Evolutionary conservation across 1,284 basidiomycete genomes (phyloP).

Genomic region (Tilletia setariae): DNA sequence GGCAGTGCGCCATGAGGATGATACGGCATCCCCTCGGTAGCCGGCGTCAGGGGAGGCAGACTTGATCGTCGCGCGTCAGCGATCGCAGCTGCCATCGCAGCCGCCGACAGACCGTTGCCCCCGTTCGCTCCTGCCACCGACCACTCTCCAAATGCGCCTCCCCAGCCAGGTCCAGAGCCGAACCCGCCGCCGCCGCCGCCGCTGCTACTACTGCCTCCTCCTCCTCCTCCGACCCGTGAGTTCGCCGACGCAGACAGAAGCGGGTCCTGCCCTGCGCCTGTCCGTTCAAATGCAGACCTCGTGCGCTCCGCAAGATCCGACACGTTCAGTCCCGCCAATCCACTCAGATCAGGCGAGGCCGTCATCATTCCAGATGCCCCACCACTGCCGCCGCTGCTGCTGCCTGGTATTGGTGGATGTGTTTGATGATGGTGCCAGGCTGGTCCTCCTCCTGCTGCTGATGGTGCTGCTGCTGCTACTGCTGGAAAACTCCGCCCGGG

Average conservation of each 20-base stretch:
- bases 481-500: no score
- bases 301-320: not conserved
- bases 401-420: not conserved
- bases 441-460: not conserved
- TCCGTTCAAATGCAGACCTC: conserved; percentile 1
- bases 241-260: conserved; percentile 12
- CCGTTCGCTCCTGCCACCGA: not conserved
- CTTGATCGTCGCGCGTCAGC: conserved; percentile 10
- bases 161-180: not conserved
- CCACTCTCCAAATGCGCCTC: no score
- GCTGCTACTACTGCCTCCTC: no score
- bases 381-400: no score
- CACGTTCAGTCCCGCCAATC: not conserved
- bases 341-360: not conserved
- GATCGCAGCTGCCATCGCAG: conserved; percentile 3
- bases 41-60: conserved; percentile 4
- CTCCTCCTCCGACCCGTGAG: no score
- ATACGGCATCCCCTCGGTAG: not conserved
- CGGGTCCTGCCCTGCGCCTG: not conserved
- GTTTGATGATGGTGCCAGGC: not conserved
- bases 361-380: no score
- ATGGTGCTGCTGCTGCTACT: not conserved
- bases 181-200: not conserved
- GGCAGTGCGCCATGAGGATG: not conserved
- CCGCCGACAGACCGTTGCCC: not conserved